A percentile compares a stretch with the other conserved stretches of the same genome.
Evolutionary conservation across 176 grass and related monocot genomes (phyloP).

Genomic region (Alloteropsis semialata): DNA sequence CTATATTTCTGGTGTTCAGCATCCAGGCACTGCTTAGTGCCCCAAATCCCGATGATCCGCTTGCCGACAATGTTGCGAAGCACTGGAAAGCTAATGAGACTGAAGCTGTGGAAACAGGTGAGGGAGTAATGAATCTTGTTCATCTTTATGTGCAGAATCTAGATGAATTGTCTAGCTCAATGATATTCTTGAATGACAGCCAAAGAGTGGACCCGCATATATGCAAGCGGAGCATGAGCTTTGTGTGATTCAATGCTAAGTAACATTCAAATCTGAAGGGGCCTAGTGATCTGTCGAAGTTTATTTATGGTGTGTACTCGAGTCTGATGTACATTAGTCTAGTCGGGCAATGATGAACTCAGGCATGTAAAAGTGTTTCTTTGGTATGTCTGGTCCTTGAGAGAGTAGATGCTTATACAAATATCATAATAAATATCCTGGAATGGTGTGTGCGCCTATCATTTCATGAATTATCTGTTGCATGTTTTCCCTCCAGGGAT

Average conservation of each 20-base stretch:
- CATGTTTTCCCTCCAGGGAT: too few species aligned
- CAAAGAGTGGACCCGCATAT: constrained; percentile 65
- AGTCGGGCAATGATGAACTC: background rate
- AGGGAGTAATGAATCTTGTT: background rate
- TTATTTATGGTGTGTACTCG: background rate
- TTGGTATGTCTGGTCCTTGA: background rate
- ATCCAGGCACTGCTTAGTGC: constrained; percentile 76
- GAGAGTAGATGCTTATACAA: background rate
- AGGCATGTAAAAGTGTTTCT: constrained; percentile 2
- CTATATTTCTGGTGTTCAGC: constrained; percentile 33
- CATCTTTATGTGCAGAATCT: background rate
- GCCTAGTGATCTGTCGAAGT: background rate
- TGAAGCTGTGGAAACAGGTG: constrained; percentile 75
- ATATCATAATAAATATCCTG: background rate
- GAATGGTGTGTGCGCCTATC: background rate
- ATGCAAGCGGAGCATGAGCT: constrained; percentile 49
- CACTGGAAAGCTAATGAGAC: constrained; percentile 77
- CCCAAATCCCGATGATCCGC: constrained; percentile 68
- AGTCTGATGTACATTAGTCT: constrained; percentile 36
- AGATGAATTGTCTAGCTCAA: background rate
- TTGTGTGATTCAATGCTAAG: background rate
- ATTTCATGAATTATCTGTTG: background rate
- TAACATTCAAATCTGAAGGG: background rate
- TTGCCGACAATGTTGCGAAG: constrained; percentile 74
- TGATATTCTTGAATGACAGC: constrained; percentile 21